A percentile compares a stretch with the other conserved stretches of the same genome.
phyloP scores from a whole-genome alignment of 352 stramenopile species.

The Elongisporangium undulatum region DNA sequence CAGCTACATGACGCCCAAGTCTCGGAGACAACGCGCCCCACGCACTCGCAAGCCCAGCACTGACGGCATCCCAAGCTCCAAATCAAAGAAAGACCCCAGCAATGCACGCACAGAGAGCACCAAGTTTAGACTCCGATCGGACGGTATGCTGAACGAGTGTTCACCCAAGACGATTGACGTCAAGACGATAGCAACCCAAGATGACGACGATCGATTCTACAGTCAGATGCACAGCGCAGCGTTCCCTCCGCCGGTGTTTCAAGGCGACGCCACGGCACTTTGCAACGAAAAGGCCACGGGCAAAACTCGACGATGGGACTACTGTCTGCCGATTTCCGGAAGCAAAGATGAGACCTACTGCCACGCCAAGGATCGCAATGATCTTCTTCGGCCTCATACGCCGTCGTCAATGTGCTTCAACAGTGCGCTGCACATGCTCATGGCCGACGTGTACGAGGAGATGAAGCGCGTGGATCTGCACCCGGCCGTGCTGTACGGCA shows the following conservation, averaged over 20 bases:
- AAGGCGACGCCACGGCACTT: too few species aligned
- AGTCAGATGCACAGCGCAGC: constrained; percentile 21
- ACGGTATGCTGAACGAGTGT: too few species aligned
- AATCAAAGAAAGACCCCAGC: too few species aligned
- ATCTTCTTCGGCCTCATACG: constrained; percentile 10
- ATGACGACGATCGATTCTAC: constrained; percentile 21
- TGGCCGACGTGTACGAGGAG: constrained; percentile 26
- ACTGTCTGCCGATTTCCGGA: constrained; percentile 28
- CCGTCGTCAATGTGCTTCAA: constrained; percentile 12
- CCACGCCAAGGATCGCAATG: constrained; percentile 16
- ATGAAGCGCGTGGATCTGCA: constrained; percentile 5
- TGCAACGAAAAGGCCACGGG: constrained; percentile 18
- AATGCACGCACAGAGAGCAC: too few species aligned
- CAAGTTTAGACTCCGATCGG: too few species aligned
- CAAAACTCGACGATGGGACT: constrained; percentile 19
- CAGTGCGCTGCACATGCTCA: constrained; percentile 30
- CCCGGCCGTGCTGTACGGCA: constrained; percentile 26
- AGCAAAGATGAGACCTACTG: constrained; percentile 21
- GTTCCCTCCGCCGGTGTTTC: constrained; percentile 14
- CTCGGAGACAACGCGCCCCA: too few species aligned
- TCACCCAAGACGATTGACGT: too few species aligned
- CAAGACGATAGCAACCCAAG: too few species aligned
- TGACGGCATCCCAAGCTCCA: too few species aligned
- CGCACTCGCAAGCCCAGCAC: too few species aligned
- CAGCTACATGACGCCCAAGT: constrained; percentile 19